Base-by-base conservation (phyloP, 2,329 filamentous ascomycete genomes). In the Nothophoma quercina region DNA sequence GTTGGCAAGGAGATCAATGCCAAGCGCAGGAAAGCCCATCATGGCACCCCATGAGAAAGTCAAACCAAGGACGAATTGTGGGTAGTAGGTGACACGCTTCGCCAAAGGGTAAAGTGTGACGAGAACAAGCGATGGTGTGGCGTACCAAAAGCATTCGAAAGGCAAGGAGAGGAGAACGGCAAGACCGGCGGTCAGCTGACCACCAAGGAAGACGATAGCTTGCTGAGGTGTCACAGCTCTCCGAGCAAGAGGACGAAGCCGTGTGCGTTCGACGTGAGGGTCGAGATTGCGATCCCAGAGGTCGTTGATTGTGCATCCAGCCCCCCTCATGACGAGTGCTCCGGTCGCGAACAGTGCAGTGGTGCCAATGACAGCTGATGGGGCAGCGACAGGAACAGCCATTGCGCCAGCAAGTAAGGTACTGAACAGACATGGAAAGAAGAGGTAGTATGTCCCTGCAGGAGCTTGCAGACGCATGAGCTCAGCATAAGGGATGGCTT, bases 21-120 rank as follows among this genome's bases (percentile, higher is more conserved):
- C 90, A 2, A 96, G 80, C 3, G 91, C 90, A 0, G 91, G 91
- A 66, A 93, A 96, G 1, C 91, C 91, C 85, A 96, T 88, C 42
- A 95, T 85, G 13, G 91, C 89, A 21, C 91, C 91, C 91, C 91
- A 96, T 4, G 89, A 93, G 71, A 96, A 96, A 1, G 90, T 92
- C 45, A 95, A 74, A 0, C 92, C 92, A 0, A 96, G 83, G 7
- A 96, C 87, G 55, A 88, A 84, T 71, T 96, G 91, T 2, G 91
- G 91, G 70, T 96, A 96, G 72, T 96, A 86, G 0, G 91, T 96
- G 21, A 96, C 83, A 26, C 92, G 83, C 77, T 96, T 96, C 9
- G 90, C 90, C 15, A 96, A 78, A 12, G 92, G 91, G 69, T 96
- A 96, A 1, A 82, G 79, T 3, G 85, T 84, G 5, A 96, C 90